Evolutionary conservation across 805 yeast genomes (phyloP).

Genomic region (Barnettozyma salicaria): DNA sequence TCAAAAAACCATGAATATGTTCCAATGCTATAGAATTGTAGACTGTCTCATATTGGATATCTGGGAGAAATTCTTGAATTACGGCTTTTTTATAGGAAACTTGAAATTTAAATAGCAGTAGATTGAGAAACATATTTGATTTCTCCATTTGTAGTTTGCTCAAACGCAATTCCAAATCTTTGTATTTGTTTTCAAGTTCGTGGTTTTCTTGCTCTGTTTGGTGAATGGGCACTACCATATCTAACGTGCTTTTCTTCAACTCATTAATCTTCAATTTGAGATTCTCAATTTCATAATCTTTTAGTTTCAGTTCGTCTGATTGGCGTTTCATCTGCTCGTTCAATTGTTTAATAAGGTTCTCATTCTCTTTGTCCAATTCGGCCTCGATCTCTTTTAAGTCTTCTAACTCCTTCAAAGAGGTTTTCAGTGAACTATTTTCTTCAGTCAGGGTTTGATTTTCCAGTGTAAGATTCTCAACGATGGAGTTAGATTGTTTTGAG

Average conservation of each 20-base stretch:
- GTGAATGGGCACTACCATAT: too few relatives aligned
- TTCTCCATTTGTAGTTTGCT: slow-evolving; percentile 1
- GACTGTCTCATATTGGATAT: not conserved
- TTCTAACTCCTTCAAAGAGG: slow-evolving; percentile 39
- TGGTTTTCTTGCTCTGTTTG: too few relatives aligned
- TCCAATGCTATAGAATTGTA: slow-evolving; percentile 4
- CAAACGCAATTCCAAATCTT: not conserved
- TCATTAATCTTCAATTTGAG: slow-evolving; percentile 16
- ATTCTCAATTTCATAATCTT: slow-evolving; percentile 9
- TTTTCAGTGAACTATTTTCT: slow-evolving; percentile 30
- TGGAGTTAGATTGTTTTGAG: slow-evolving; percentile 26
- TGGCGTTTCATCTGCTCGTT: slow-evolving; percentile 31
- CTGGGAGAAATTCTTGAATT: not conserved
- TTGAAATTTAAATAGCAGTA: slow-evolving; percentile 1
- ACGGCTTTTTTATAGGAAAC: slow-evolving; percentile 1
- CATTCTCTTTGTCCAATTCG: slow-evolving; percentile 40
- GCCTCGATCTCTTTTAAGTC: slow-evolving; percentile 45
- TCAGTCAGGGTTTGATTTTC: slow-evolving; percentile 32
- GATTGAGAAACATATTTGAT: not conserved
- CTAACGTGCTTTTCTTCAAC: slow-evolving; percentile 10
- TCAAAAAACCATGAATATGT: not conserved
- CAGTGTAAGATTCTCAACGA: slow-evolving; percentile 32
- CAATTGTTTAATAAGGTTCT: slow-evolving; percentile 39
- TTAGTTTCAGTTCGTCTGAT: slow-evolving; percentile 18
- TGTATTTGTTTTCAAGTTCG: too few relatives aligned